These are phyloP conservation scores for Cerrena zonata DNA, from an alignment of 1,284 basidiomycete genomes.

Conservation along the genomic window DNA sequence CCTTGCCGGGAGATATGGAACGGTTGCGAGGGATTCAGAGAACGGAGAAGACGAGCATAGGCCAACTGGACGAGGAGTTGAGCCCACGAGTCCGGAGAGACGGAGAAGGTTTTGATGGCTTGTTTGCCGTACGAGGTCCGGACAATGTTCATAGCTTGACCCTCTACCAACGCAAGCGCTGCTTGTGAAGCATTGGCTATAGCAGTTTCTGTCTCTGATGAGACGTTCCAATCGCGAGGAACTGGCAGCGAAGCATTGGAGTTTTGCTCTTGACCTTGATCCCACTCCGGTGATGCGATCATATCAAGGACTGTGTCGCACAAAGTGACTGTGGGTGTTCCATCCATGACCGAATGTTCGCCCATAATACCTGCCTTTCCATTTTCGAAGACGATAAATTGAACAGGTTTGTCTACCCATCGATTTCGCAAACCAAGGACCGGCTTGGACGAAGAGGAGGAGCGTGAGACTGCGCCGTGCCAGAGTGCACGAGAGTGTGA, in stretches of 20 bases:
- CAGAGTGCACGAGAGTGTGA: slow-evolving; percentile 64
- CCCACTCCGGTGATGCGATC: slow-evolving; percentile 54
- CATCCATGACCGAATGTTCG: slow-evolving; percentile 90
- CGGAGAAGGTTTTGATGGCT: slow-evolving; percentile 80
- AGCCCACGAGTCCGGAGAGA: slow-evolving; percentile 88
- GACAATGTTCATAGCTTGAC: slow-evolving; percentile 63
- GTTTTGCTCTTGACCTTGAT: slow-evolving; percentile 39
- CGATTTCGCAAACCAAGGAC: slow-evolving; percentile 58
- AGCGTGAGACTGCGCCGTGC: slow-evolving; percentile 52
- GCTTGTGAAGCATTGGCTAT: slow-evolving; percentile 55
- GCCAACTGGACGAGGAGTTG: slow-evolving; percentile 87
- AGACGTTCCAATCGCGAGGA: slow-evolving; percentile 65
- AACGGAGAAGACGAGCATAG: slow-evolving; percentile 58
- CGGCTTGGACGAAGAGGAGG: slow-evolving; percentile 18
- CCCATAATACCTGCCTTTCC: slow-evolving; percentile 79
- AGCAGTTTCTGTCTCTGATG: slow-evolving; percentile 38
- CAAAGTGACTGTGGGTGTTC: slow-evolving; percentile 58
- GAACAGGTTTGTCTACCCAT: slow-evolving; percentile 80
- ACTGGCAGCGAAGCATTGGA: slow-evolving; percentile 22
- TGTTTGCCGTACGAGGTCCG: slow-evolving; percentile 80
- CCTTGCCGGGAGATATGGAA: slow-evolving; percentile 38
- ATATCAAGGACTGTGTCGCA: slow-evolving; percentile 69
- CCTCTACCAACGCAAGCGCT: slow-evolving; percentile 56
- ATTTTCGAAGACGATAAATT: slow-evolving; percentile 80
- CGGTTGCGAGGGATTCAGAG: too few species aligned